Conservation (phyloP, 2,329 filamentous ascomycete species). For the Periglandula ipomoeae region DNA sequence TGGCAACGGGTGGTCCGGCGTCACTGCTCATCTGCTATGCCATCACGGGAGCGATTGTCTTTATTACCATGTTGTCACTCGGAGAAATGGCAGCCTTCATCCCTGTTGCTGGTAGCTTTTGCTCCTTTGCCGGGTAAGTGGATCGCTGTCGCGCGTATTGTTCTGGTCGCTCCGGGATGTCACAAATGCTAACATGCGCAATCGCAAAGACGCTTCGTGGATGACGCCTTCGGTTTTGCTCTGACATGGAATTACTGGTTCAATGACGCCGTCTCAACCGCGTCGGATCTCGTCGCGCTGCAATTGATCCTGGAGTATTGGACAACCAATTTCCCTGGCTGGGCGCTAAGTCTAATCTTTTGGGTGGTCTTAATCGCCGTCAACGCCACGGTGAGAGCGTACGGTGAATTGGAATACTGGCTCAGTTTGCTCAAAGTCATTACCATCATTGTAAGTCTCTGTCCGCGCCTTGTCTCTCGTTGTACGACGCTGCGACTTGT, state of each 20-base stretch:
- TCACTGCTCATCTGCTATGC: slow-evolving; percentile 46
- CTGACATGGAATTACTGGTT: slow-evolving; percentile 57
- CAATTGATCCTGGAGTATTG: slow-evolving; percentile 51
- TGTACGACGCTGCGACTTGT: too few species aligned
- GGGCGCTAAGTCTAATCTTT: slow-evolving; percentile 54
- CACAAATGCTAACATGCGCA: not conserved
- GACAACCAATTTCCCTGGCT: slow-evolving; percentile 53
- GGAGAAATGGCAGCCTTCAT: slow-evolving; percentile 52
- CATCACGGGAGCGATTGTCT: slow-evolving; percentile 48
- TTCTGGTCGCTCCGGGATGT: not conserved
- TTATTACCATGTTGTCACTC: slow-evolving; percentile 47
- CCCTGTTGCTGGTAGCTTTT: slow-evolving; percentile 45
- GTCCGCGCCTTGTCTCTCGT: too few species aligned
- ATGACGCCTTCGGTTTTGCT: slow-evolving; percentile 45
- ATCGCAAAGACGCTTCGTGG: slow-evolving; percentile 36
- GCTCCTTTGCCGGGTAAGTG: slow-evolving; percentile 33
- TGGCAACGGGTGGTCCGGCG: slow-evolving; percentile 50
- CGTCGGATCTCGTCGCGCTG: slow-evolving; percentile 46
- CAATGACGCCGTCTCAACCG: slow-evolving; percentile 47
- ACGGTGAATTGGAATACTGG: slow-evolving; percentile 43
- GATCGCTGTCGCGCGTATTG: not conserved
- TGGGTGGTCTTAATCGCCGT: slow-evolving; percentile 42
- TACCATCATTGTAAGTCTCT: slow-evolving; percentile 34
- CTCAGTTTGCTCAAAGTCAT: slow-evolving; percentile 45
- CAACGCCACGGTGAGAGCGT: slow-evolving; percentile 24